Conservation (phyloP, 1,284 basidiomycete species). For the Hypsizygus ulmarius region DNA sequence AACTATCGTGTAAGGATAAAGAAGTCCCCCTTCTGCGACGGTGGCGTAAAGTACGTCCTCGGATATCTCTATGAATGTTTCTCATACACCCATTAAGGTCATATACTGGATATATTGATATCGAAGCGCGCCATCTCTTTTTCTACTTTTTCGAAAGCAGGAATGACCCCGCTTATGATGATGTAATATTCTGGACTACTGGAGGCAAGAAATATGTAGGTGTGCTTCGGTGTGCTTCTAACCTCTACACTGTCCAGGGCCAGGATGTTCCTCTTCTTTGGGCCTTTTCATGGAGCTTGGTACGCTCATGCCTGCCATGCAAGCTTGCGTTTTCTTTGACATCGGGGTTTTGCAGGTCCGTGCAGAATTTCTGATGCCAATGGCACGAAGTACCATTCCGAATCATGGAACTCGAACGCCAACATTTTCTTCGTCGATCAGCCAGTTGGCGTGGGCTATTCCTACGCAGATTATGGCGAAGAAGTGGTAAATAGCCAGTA, state of each 20-base stretch:
- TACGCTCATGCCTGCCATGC: conserved; percentile 4
- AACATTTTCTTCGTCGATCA: conserved; percentile 74
- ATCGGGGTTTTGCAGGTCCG: conserved; percentile 35
- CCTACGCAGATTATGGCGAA: conserved; percentile 71
- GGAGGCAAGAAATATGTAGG: conserved; percentile 42
- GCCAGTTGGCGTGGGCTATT: conserved; percentile 66
- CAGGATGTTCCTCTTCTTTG: conserved; percentile 53
- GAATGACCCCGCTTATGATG: conserved; percentile 61
- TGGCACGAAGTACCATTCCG: conserved; percentile 49
- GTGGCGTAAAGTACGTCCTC: not conserved
- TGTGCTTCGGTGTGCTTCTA: not conserved
- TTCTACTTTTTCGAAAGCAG: conserved; percentile 82
- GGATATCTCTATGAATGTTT: not conserved
- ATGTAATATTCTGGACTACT: conserved; percentile 68
- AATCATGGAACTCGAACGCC: conserved; percentile 69
- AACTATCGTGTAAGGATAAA: conserved; percentile 41
- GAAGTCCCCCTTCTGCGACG: conserved; percentile 22
- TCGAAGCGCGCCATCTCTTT: conserved; percentile 29
- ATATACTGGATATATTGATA: conserved; percentile 16
- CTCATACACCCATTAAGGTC: not conserved
- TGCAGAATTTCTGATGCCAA: conserved; percentile 46
- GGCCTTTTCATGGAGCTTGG: conserved; percentile 70
- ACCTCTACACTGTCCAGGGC: conserved; percentile 32
- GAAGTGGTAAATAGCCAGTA: conserved; percentile 41
- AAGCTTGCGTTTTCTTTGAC: not conserved